These are phyloP conservation scores for Teratosphaeria gauchensis DNA, from an alignment of 2,329 filamentous ascomycete genomes.

Conservation along the genomic window DNA sequence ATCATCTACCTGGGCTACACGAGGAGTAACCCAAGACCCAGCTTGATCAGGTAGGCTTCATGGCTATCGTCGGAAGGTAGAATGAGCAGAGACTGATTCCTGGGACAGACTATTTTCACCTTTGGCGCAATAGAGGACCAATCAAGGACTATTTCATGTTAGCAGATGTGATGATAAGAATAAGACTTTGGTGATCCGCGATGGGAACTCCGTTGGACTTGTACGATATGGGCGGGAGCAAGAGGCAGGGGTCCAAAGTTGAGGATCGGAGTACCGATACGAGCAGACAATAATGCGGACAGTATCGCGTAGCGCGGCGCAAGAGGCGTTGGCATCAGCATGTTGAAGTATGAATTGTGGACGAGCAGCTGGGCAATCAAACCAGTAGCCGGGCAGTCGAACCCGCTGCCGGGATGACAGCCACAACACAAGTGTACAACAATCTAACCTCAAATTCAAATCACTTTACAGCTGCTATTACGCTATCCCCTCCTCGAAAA, in stretches of 20 bases:
- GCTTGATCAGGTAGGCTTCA: conserved; percentile 55
- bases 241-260: not conserved
- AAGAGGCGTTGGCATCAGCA: not conserved
- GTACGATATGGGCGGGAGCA: not conserved
- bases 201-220: not conserved
- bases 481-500: conserved; percentile 4
- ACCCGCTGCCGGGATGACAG: not conserved
- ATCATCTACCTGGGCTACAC: conserved; percentile 98
- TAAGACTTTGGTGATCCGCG: not conserved
- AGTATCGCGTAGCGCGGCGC: not conserved
- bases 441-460: not conserved
- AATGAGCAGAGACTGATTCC: not conserved
- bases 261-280: not conserved
- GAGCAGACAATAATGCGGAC: not conserved
- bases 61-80: not conserved
- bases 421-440: not conserved
- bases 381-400: not conserved
- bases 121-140: conserved; percentile 19
- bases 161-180: not conserved
- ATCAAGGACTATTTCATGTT: too few species aligned
- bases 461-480: not conserved
- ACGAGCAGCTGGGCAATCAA: not conserved
- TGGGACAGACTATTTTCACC: conserved; percentile 18
- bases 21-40: conserved; percentile 81
- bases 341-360: not conserved